phyloP scores from a whole-genome alignment of 1,284 basidiomycete species.

The Cystobasidium slooffiae region DNA sequence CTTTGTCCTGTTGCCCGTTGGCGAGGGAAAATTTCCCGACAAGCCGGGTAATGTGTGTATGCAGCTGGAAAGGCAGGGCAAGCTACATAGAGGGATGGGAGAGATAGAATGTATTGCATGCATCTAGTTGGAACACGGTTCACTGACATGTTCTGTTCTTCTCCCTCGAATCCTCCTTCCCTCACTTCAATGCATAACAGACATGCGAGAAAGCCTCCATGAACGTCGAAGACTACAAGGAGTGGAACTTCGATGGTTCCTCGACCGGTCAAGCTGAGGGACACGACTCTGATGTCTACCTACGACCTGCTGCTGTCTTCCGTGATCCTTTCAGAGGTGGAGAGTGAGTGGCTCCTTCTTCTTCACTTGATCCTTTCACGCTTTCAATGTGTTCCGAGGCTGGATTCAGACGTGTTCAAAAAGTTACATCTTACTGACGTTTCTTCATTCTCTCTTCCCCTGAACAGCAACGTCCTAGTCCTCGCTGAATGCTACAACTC shows the following conservation, averaged over 20 bases:
- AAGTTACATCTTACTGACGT: background rate
- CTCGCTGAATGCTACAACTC: conserved; percentile 60
- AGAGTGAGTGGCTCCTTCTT: conserved; percentile 61
- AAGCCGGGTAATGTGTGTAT: background rate
- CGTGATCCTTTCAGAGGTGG: conserved; percentile 99
- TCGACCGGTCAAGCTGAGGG: conserved; percentile 96
- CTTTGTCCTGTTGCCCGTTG: background rate
- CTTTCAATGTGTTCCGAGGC: background rate
- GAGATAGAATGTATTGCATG: background rate
- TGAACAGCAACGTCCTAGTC: conserved; percentile 79
- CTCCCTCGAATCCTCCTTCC: background rate
- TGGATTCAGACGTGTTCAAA: too few species aligned
- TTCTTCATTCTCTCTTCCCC: background rate
- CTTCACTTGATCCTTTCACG: background rate
- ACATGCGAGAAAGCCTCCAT: conserved; percentile 82
- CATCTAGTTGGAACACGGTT: background rate
- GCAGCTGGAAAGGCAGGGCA: background rate
- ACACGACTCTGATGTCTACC: conserved; percentile 94
- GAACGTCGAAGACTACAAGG: conserved; percentile 81
- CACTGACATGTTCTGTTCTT: background rate
- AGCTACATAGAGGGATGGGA: background rate
- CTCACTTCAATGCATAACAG: conserved; percentile 58
- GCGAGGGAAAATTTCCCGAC: conserved; percentile 7
- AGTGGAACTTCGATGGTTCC: conserved; percentile 98
- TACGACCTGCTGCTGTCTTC: conserved; percentile 96